phyloP scores from a whole-genome alignment of 495 filamentous ascomycete genomes.

The Penicillium desertorum region DNA sequence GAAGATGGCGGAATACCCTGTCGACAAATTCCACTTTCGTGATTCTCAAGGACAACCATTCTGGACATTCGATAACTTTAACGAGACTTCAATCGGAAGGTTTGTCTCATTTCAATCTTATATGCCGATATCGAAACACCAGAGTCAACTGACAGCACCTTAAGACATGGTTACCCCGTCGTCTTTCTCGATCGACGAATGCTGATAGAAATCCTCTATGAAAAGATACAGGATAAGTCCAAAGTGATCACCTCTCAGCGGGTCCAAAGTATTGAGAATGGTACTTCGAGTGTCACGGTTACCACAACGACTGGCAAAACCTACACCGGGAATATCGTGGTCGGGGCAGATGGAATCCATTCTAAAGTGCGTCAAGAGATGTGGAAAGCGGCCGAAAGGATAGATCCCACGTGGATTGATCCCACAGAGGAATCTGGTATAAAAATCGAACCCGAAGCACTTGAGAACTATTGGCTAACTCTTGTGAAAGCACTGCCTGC shows the following conservation, averaged over 20 bases:
- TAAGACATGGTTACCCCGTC: constrained; percentile 20
- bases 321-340: constrained; percentile 44
- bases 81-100: constrained; percentile 6
- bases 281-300: constrained; percentile 27
- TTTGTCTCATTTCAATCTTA: neutral
- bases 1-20: constrained; percentile 17
- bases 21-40: constrained; percentile 19
- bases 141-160: neutral
- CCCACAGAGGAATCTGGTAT: constrained; percentile 22
- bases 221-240: constrained; percentile 34
- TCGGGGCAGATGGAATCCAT: constrained; percentile 56
- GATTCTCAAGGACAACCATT: constrained; percentile 15
- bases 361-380: constrained; percentile 46
- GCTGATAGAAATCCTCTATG: constrained; percentile 38
- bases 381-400: constrained; percentile 33
- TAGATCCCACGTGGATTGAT: constrained; percentile 23
- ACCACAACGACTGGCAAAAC: constrained; percentile 34
- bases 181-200: constrained; percentile 34
- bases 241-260: constrained; percentile 36
- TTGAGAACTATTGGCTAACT: neutral
- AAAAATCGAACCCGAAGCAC: neutral
- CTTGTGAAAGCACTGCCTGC: constrained; percentile 20
- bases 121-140: neutral
- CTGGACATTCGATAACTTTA: constrained; percentile 14
- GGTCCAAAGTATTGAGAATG: constrained; percentile 30